Evolutionary conservation across 768 basidiomycete species (phyloP), one percentile per base, ranked within the genome.

Genomic region (Russula lepida): DNA sequence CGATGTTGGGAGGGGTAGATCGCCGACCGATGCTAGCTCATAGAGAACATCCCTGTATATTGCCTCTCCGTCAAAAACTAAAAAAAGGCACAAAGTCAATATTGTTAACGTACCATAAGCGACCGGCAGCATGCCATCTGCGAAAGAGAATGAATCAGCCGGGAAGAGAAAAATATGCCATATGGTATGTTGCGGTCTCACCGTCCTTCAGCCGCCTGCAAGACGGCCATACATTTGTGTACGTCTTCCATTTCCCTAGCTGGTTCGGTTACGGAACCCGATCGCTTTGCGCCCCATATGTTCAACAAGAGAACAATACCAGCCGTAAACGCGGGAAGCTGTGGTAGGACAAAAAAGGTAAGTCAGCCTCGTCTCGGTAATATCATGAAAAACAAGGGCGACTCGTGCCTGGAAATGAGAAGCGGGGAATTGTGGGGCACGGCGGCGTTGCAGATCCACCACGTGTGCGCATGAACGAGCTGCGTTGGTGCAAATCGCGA

Each of bases 21-120:
- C 85, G 2, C 87, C 86, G 4, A 84, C 85, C 0, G 79, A 84
- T 4, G 87, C 85, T 1, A 89, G 75, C 64, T 89, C 86, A 64
- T 82, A 88, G 21, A 89, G 72, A 44, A 89, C 80, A 66, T 88
- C 86, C 86, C 87, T 88, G 62, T 12, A 48, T 41, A n/a, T 41
- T 13, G 21, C 19, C n/a, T 46, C 19, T 46, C 8, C 11, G 37
- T 46, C 23, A 55, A 27, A 27, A 28, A 12, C 37, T 33, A 3
- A 48, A 46, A 15, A 9, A 12, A 23, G 1, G 27, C 15, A 1
- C n/a, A 28, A 54, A n/a, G 21, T 17, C n/a, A 15, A 50, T 43
- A 27, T 33, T 21, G 13, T 23, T 50, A 49, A 60, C 78, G 51
- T 54, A 82, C 80, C 80, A 79, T 47, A 82, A 67, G 55, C 79